These are phyloP conservation scores for Nelumbo lutea DNA, from an alignment of 164 flowering plant genomes.

Conservation along the genomic window DNA sequence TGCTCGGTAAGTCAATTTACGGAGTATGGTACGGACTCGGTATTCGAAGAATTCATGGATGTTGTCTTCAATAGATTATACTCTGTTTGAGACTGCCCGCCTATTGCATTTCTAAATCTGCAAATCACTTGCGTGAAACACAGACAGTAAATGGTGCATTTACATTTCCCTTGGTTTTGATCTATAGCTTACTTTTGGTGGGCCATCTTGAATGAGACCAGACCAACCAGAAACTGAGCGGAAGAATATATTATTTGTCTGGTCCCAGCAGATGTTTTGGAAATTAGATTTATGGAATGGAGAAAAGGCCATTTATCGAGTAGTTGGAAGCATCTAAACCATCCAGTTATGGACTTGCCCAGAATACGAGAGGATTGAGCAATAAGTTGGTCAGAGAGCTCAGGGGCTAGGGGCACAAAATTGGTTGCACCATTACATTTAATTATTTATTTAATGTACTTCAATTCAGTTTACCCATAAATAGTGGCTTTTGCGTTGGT, in stretches of 20 bases:
- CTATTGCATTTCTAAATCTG: background rate
- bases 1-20: slow-evolving; percentile 62
- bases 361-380: too few relatives aligned
- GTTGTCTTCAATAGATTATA: background rate
- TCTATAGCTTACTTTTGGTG: background rate
- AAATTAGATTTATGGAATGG: background rate
- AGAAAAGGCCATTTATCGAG: background rate
- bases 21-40: background rate
- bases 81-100: background rate
- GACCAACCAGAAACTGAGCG: background rate
- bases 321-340: too few relatives aligned
- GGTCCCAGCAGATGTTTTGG: background rate
- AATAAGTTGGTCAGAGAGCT: too few relatives aligned
- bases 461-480: too few relatives aligned
- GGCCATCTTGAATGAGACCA: slow-evolving; percentile 3
- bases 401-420: too few relatives aligned
- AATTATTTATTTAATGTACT: too few relatives aligned
- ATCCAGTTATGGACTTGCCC: too few relatives aligned
- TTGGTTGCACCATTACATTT: too few relatives aligned
- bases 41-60: background rate
- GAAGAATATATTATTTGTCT: slow-evolving; percentile 3
- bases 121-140: background rate
- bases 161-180: background rate
- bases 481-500: too few relatives aligned
- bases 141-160: background rate